These are phyloP conservation scores for Penicillium cataractarum DNA, from an alignment of 495 filamentous ascomycete genomes.

Conservation along the genomic window DNA sequence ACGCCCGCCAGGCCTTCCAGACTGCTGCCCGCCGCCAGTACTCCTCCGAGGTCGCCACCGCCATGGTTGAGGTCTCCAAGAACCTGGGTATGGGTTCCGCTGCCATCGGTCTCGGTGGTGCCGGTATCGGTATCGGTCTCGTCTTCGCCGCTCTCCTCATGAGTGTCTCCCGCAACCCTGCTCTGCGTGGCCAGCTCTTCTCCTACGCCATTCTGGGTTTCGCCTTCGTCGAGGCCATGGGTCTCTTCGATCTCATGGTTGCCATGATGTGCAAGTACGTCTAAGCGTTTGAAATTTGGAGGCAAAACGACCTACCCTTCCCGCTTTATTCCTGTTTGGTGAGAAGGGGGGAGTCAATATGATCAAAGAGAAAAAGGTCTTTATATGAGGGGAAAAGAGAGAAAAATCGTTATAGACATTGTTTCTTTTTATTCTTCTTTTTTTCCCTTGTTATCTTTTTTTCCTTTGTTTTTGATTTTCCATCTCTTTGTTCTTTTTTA, in stretches of 20 bases:
- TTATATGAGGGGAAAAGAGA: constrained; percentile 24
- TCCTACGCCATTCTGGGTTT: constrained; percentile 92
- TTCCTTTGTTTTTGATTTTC: constrained; percentile 13
- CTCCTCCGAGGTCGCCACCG: constrained; percentile 79
- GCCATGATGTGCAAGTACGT: constrained; percentile 81
- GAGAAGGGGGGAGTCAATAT: neutral
- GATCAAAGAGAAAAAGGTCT: constrained; percentile 16
- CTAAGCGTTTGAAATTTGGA: constrained; percentile 37
- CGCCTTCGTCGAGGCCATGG: constrained; percentile 91
- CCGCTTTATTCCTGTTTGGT: neutral
- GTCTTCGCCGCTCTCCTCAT: constrained; percentile 86
- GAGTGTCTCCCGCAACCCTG: constrained; percentile 85
- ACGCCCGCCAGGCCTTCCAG: constrained; percentile 67
- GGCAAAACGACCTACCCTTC: neutral
- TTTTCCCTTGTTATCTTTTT: constrained; percentile 19
- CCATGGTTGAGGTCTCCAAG: constrained; percentile 86
- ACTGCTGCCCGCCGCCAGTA: constrained; percentile 65
- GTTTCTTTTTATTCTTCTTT: constrained; percentile 4
- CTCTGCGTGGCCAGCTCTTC: constrained; percentile 89
- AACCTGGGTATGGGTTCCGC: constrained; percentile 85
- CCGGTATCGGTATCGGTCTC: constrained; percentile 90
- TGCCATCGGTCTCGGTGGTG: constrained; percentile 87
- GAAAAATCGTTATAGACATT: constrained; percentile 23
- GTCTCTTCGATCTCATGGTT: constrained; percentile 93
- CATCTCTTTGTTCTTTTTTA: constrained; percentile 8